Conservation (phyloP, 208 protist species). For the Acanthamoeba castellanii region DNA sequence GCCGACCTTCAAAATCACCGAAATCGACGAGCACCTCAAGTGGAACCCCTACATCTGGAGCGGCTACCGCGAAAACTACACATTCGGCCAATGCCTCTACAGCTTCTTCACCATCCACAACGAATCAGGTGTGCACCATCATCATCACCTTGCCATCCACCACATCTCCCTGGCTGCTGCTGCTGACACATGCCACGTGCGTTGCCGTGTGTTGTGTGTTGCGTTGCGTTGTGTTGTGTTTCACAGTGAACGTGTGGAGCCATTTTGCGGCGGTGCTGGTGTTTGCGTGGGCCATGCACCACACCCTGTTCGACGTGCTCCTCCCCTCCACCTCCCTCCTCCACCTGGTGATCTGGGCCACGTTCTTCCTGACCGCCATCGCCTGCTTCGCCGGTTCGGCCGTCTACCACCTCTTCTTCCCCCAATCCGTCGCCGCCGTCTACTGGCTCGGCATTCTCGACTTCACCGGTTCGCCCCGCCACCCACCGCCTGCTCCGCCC, state of each 20-base stretch:
- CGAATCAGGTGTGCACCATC: not conserved
- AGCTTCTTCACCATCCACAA: slow-evolving; percentile 39
- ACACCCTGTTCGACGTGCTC: not conserved
- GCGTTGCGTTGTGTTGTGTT: too few species aligned
- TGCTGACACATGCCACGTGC: not conserved
- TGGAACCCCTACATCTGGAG: slow-evolving; percentile 49
- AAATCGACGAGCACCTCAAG: slow-evolving; percentile 24
- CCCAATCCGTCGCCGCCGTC: not conserved
- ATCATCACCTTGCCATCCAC: too few species aligned
- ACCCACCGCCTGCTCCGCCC: too few species aligned
- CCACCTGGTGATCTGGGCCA: not conserved
- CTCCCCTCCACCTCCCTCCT: not conserved
- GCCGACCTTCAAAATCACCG: slow-evolving; percentile 14
- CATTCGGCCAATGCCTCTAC: not conserved
- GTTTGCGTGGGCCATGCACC: slow-evolving; percentile 27
- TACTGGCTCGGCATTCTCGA: slow-evolving; percentile 34
- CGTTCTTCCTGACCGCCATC: slow-evolving; percentile 30
- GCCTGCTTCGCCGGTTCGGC: not conserved
- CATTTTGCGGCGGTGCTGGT: not conserved
- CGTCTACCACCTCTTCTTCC: slow-evolving; percentile 46
- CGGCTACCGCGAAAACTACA: slow-evolving; percentile 41
- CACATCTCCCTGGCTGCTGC: not conserved
- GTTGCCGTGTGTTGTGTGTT: too few species aligned
- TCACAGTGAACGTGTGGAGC: not conserved
- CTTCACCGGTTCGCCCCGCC: not conserved